Conservation (phyloP, 169 alveolate species). For the Pseudocohnilembus persalinus region DNA sequence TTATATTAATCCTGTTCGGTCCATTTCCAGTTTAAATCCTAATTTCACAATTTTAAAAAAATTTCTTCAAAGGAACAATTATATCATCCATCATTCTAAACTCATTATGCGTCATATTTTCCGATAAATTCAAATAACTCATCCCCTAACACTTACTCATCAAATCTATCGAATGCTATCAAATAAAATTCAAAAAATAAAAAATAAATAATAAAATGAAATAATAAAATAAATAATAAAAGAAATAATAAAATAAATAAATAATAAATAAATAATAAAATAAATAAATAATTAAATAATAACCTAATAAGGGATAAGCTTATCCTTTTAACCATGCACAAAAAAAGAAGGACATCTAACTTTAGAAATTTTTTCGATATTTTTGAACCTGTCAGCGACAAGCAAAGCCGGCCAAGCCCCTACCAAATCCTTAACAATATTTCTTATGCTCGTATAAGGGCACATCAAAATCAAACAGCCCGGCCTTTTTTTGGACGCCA, state of each 20-base stretch:
- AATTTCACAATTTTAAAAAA: conserved; percentile 2
- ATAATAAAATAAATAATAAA: conserved; percentile 29
- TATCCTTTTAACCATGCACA: conserved; percentile 77
- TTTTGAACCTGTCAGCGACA: conserved; percentile 72
- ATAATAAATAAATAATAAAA: conserved; percentile 65
- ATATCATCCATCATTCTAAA: conserved; percentile 38
- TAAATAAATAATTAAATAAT: too few relatives aligned
- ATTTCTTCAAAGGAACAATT: conserved; percentile 22
- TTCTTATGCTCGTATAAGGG: conserved; percentile 74
- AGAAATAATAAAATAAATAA: conserved; percentile 7
- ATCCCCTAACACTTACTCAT: conserved; percentile 30
- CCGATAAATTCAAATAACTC: conserved; percentile 30
- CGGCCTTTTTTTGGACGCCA: conserved; percentile 66
- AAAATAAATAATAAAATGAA: conserved; percentile 19
- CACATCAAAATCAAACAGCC: conserved; percentile 68
- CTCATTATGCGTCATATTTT: conserved; percentile 49
- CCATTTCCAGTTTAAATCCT: too few relatives aligned
- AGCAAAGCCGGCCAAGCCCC: conserved; percentile 63
- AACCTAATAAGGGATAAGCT: conserved; percentile 62
- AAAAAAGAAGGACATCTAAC: conserved; percentile 75
- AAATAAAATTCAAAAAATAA: conserved; percentile 26
- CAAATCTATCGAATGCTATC: conserved; percentile 20
- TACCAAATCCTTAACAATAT: conserved; percentile 62
- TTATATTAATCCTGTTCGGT: too few relatives aligned
- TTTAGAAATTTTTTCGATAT: conserved; percentile 62